phyloP scores from a whole-genome alignment of 345 rosid species.

The Zanthoxylum bungeanum region DNA sequence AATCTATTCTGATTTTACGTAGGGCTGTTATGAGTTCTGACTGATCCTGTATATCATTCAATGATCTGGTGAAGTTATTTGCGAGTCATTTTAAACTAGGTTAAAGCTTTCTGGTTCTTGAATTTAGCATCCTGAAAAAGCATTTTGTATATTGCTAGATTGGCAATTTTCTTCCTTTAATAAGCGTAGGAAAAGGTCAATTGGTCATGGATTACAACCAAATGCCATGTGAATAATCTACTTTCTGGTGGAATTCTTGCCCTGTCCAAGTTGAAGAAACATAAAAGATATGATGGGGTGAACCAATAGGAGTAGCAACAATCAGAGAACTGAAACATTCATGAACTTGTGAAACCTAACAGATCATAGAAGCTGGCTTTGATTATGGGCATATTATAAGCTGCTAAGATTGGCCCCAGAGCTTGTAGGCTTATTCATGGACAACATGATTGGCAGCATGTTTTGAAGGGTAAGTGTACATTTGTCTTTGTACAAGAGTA shows the following conservation, averaged over 20 bases:
- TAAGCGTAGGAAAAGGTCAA: not conserved
- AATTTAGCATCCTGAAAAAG: not conserved
- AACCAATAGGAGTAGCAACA: not conserved
- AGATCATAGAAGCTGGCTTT: conserved; percentile 10
- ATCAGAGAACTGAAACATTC: not conserved
- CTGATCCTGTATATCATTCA: not conserved
- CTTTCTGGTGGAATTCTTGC: not conserved
- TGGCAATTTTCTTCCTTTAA: not conserved
- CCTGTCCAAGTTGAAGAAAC: not conserved
- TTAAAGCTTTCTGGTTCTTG: not conserved
- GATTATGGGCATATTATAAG: too few species aligned
- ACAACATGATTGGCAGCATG: conserved; percentile 15
- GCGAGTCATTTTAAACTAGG: not conserved
- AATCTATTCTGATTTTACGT: not conserved
- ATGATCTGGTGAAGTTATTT: not conserved
- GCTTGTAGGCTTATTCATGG: conserved; percentile 5
- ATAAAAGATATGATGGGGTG: not conserved
- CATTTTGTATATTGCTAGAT: too few species aligned
- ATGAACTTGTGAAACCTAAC: conserved; percentile 12
- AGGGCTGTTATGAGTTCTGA: too few species aligned
- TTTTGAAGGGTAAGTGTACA: not conserved
- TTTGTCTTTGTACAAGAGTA: not conserved
- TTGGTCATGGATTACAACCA: not conserved
- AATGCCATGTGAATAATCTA: conserved; percentile 18
- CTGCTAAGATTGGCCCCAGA: not conserved